phyloP scores from a whole-genome alignment of 306 rosid species.

The Cucurbita argyrosperma region DNA sequence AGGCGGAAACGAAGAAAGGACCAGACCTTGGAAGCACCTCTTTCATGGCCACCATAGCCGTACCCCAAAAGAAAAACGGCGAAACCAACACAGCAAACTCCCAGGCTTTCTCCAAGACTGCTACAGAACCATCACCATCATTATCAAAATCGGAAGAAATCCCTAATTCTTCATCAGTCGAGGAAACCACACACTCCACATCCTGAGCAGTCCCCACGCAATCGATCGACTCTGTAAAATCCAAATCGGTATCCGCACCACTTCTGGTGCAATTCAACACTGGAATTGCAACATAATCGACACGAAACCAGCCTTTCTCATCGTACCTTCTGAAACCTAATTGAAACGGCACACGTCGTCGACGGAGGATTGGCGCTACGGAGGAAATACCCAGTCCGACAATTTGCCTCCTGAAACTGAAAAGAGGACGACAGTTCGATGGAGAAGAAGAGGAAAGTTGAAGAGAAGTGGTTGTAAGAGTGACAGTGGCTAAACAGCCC shows the following conservation, averaged over 20 bases:
- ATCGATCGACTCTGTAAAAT: slow-evolving; percentile 21
- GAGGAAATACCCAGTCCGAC: not conserved
- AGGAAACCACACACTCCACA: slow-evolving; percentile 35
- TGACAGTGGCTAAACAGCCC: not conserved
- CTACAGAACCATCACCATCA: not conserved
- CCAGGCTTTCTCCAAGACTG: slow-evolving; percentile 16
- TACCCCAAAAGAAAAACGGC: slow-evolving; percentile 98
- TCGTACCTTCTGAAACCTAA: not conserved
- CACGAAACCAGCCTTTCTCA: not conserved
- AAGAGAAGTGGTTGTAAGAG: not conserved
- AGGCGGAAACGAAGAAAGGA: slow-evolving; percentile 68
- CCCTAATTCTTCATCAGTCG: not conserved
- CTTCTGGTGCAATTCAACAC: slow-evolving; percentile 1
- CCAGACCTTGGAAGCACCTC: slow-evolving; percentile 70
- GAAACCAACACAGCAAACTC: slow-evolving; percentile 65
- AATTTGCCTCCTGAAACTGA: not conserved
- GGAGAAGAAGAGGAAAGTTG: not conserved
- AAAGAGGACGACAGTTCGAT: not conserved
- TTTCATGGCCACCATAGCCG: slow-evolving; percentile 98
- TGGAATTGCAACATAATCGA: not conserved
- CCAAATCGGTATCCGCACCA: slow-evolving; percentile 4
- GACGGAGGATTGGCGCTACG: not conserved
- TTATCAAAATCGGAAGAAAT: not conserved
- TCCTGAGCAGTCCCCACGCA: slow-evolving; percentile 61
- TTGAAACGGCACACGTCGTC: not conserved